Conservation (phyloP, 2,329 filamentous ascomycete genomes). For the Paramyrothecium sp. region DNA sequence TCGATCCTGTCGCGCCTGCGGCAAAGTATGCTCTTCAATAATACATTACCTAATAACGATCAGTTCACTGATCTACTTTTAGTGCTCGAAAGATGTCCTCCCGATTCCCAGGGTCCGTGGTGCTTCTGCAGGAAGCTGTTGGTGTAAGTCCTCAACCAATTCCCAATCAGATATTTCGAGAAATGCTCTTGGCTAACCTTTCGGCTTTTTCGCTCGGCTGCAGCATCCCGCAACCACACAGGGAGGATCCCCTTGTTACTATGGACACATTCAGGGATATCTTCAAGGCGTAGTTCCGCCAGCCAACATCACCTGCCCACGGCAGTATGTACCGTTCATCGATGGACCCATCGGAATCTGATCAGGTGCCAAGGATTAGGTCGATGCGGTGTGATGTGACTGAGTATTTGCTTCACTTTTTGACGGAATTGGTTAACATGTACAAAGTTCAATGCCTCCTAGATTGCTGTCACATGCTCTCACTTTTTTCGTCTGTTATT, state of each 20-base stretch:
- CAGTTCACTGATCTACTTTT: constrained; percentile 9
- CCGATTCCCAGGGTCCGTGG: constrained; percentile 25
- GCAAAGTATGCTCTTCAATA: constrained; percentile 22
- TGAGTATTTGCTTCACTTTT: background rate
- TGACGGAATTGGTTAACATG: background rate
- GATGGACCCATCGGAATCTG: background rate
- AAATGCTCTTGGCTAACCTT: constrained; percentile 13
- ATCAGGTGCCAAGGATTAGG: background rate
- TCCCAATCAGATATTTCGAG: constrained; percentile 1
- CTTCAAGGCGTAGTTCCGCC: constrained; percentile 28
- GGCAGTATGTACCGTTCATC: constrained; percentile 24
- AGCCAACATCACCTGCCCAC: constrained; percentile 28
- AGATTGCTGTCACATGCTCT: too few species aligned
- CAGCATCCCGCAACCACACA: constrained; percentile 26
- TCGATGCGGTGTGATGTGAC: background rate
- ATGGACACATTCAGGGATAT: constrained; percentile 33
- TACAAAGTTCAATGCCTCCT: background rate
- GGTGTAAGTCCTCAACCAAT: constrained; percentile 25
- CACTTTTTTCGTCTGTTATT: background rate
- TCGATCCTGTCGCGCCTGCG: constrained; percentile 35
- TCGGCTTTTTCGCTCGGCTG: constrained; percentile 7
- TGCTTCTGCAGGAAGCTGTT: constrained; percentile 28
- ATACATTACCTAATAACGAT: background rate
- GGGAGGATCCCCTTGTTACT: constrained; percentile 30
- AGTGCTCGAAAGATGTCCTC: constrained; percentile 25